Percentiles rank a stretch among this genome's conserved stretches.
phyloP scores from a whole-genome alignment of 495 filamentous ascomycete species.

The Aspergillus taichungensis region DNA sequence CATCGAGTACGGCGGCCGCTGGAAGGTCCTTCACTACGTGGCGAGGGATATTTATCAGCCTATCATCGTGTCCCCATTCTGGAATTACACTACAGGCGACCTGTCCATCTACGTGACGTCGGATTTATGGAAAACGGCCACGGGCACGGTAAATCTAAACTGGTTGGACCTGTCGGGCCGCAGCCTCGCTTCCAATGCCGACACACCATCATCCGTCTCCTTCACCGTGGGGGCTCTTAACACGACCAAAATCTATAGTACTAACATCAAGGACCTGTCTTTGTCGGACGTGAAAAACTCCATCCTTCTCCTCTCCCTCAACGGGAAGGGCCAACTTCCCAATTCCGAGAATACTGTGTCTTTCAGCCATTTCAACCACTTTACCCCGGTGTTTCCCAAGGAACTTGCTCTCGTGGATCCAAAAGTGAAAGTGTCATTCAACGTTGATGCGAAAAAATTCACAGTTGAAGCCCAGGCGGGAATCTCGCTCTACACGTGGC shows the following conservation, averaged over 20 bases:
- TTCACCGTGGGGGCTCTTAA: slow-evolving; percentile 56
- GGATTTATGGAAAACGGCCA: slow-evolving; percentile 30
- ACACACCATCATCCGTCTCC: slow-evolving; percentile 16
- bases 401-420: slow-evolving; percentile 50
- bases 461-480: slow-evolving; percentile 49
- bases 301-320: slow-evolving; percentile 47
- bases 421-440: slow-evolving; percentile 36
- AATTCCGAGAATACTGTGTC: slow-evolving; percentile 38
- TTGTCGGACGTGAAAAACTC: slow-evolving; percentile 34
- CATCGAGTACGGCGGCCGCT: slow-evolving; percentile 55
- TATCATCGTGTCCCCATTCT: slow-evolving; percentile 54
- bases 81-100: slow-evolving; percentile 44
- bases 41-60: slow-evolving; percentile 53
- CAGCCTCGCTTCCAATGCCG: slow-evolving; percentile 20
- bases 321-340: slow-evolving; percentile 43
- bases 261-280: slow-evolving; percentile 28
- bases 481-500: slow-evolving; percentile 59
- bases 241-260: slow-evolving; percentile 43
- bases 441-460: slow-evolving; percentile 32
- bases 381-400: slow-evolving; percentile 44
- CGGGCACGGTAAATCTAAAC: slow-evolving; percentile 26
- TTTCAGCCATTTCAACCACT: slow-evolving; percentile 50
- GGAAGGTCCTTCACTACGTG: slow-evolving; percentile 56
- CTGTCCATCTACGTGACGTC: slow-evolving; percentile 51
- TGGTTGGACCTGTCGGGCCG: slow-evolving; percentile 36